phyloP scores from a whole-genome alignment of 148 eudicot species.

The Persicaria tinctoria region DNA sequence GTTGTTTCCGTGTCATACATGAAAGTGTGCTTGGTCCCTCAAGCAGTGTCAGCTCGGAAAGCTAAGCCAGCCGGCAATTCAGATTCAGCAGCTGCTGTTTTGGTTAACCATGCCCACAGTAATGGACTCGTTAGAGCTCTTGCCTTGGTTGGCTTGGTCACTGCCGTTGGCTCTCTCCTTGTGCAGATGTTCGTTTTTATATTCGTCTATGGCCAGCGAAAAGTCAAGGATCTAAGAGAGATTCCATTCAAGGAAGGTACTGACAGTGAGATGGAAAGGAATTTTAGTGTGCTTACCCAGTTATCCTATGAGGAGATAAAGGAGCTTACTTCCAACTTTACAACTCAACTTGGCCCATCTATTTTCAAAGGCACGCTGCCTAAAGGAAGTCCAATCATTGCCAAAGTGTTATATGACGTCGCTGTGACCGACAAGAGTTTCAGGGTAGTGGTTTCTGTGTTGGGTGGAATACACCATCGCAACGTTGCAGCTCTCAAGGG shows the following conservation, averaged over 20 bases:
- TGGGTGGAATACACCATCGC: slow-evolving; percentile 48
- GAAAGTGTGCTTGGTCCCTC: slow-evolving; percentile 55
- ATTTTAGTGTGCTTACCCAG: slow-evolving; percentile 38
- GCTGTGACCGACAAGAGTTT: slow-evolving; percentile 44
- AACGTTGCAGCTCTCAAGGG: slow-evolving; percentile 48
- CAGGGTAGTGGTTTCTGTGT: slow-evolving; percentile 31
- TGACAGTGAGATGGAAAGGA: slow-evolving; percentile 25
- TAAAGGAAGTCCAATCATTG: slow-evolving; percentile 30
- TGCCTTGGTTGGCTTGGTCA: slow-evolving; percentile 31
- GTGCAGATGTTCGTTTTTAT: slow-evolving; percentile 27
- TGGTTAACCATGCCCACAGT: slow-evolving; percentile 14
- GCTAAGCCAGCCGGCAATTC: slow-evolving; percentile 23
- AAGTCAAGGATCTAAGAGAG: slow-evolving; percentile 17
- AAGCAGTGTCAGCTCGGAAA: slow-evolving; percentile 44
- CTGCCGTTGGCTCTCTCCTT: slow-evolving; percentile 23
- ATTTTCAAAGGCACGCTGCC: slow-evolving; percentile 40
- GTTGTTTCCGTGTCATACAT: slow-evolving; percentile 37
- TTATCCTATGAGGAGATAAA: slow-evolving; percentile 41
- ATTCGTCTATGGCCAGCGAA: slow-evolving; percentile 29
- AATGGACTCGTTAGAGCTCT: slow-evolving; percentile 28
- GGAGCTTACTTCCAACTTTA: slow-evolving; percentile 41
- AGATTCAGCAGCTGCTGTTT: slow-evolving; percentile 17
- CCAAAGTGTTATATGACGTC: slow-evolving; percentile 30
- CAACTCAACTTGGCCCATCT: slow-evolving; percentile 32
- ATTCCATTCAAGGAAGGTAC: slow-evolving; percentile 35